A percentile compares a stretch with the other conserved stretches of the same genome.
phyloP scores from a whole-genome alignment of 1,284 basidiomycete species.

The Cryptococcus neoformans region DNA sequence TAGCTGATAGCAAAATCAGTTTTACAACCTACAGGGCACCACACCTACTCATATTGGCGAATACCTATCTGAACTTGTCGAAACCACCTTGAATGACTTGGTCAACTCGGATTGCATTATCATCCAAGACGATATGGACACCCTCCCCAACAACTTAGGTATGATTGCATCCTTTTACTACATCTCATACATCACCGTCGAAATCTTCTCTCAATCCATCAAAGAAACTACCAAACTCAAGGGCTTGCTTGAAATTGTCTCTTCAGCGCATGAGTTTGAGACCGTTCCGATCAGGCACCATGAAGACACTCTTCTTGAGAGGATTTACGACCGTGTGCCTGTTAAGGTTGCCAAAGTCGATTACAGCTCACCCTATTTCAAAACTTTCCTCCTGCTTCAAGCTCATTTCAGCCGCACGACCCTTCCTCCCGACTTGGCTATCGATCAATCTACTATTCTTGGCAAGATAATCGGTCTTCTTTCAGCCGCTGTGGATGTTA shows the following conservation, averaged over 20 bases:
- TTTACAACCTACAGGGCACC: constrained; percentile 92
- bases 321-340: constrained; percentile 95
- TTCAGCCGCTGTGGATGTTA: constrained; percentile 94
- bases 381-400: constrained; percentile 93
- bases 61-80: constrained; percentile 92
- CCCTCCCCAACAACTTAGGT: constrained; percentile 83
- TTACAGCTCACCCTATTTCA: constrained; percentile 94
- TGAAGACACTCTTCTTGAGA: constrained; percentile 73
- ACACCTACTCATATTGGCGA: constrained; percentile 90
- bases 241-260: constrained; percentile 92
- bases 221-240: constrained; percentile 98
- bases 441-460: constrained; percentile 82
- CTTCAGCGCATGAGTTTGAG: constrained; percentile 95
- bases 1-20: constrained; percentile 45
- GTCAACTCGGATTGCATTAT: constrained; percentile 93
- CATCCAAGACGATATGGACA: constrained; percentile 91
- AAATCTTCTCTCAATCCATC: constrained; percentile 93
- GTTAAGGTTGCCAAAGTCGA: constrained; percentile 86
- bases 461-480: constrained; percentile 86
- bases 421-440: constrained; percentile 87
- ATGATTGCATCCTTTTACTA: constrained; percentile 82
- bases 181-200: constrained; percentile 82
- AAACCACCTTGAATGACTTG: constrained; percentile 85
- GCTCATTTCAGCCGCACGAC: constrained; percentile 93
- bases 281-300: constrained; percentile 89